Evolutionary conservation across 2,329 filamentous ascomycete genomes (phyloP).

Genomic region (Tricladium varicosporioides): DNA sequence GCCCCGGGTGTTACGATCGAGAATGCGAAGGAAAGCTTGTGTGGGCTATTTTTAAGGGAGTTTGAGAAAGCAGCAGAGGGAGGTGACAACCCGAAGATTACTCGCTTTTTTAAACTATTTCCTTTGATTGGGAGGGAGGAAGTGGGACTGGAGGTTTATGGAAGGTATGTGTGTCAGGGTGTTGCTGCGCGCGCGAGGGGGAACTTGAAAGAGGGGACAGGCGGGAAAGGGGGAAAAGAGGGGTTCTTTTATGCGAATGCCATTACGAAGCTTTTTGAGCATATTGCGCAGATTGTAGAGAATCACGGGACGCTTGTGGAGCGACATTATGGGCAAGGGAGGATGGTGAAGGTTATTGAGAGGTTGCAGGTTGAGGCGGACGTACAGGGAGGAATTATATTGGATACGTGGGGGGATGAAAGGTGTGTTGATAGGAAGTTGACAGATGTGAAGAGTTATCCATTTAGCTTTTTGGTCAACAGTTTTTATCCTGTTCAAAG

Average conservation of each 20-base stretch:
- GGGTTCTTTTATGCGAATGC: slow-evolving; percentile 90
- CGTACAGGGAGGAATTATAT: slow-evolving; percentile 89
- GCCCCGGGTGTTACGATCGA: slow-evolving; percentile 84
- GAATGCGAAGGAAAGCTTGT: slow-evolving; percentile 83
- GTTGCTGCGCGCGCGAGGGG: slow-evolving; percentile 80
- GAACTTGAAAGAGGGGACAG: slow-evolving; percentile 70
- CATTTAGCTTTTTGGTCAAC: slow-evolving; percentile 94
- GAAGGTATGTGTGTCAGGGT: slow-evolving; percentile 91
- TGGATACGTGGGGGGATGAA: slow-evolving; percentile 95
- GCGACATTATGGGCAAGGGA: slow-evolving; percentile 86
- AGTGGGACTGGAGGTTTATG: slow-evolving; percentile 91
- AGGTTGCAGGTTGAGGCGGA: slow-evolving; percentile 91
- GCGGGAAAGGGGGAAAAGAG: slow-evolving; percentile 62
- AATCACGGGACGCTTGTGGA: slow-evolving; percentile 88
- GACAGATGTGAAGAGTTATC: slow-evolving; percentile 95
- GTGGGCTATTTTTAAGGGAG: slow-evolving; percentile 85
- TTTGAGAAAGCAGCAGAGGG: slow-evolving; percentile 90
- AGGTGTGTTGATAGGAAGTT: slow-evolving; percentile 78
- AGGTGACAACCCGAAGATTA: slow-evolving; percentile 85
- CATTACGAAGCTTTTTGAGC: slow-evolving; percentile 89
- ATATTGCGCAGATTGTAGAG: slow-evolving; percentile 95
- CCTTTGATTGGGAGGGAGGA: slow-evolving; percentile 87
- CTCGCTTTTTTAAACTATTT: slow-evolving; percentile 97
- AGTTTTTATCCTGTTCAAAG: slow-evolving; percentile 80
- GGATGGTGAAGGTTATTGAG: slow-evolving; percentile 94